Evolutionary conservation across 768 basidiomycete species (phyloP), one percentile per base, ranked within the genome.

Genomic region (Tephrocybe rancida): DNA sequence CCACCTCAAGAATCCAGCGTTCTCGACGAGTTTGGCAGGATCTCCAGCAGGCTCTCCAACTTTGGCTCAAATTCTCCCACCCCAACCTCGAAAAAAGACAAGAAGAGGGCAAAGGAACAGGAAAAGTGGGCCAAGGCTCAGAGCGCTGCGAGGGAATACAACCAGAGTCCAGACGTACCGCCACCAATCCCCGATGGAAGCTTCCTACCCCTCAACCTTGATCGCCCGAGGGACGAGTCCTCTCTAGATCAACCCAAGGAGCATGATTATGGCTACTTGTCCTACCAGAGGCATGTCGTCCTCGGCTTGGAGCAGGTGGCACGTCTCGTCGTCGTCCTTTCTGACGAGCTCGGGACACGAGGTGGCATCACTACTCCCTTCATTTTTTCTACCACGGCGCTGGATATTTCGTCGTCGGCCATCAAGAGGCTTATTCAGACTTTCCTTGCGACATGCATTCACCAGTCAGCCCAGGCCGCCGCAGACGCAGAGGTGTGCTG

Each of bases 351-450:
- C 50, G 79, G 79, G 57, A 77, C 82, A 50, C 79, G 90, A 61
- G 90, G 86, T 62, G 90, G 86, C 67, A 79, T 97, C 55, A 87
- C 88, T 19, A 93, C 92, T 3, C 95, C 95, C 19, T 88, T 97
- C 72, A 86, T 98, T 57, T 96, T 98, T 75, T 92, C 91, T 32
- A 85, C 83, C 25, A 83, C 88, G 60, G 94, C 94, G 14, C 84
- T 98, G 55, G 95, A 97, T 63, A 78, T 95, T 37, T 88, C 85
- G 38, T 74, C 85, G 5, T 73, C 84, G n/a, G 82, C 85, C 29
- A 84, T 93, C 61, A 86, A 82, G 61, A 76, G 87, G 45, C 81
- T 98, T 49, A 86, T 96, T 56, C 78, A 83, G n/a, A 73, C 86
- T 6, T 98, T 95, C 71, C 70, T 97, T n/a, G 74, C 78, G 37